Evolutionary conservation across 1,284 basidiomycete species (phyloP).

Genomic region (Apiotrichum brassicae): DNA sequence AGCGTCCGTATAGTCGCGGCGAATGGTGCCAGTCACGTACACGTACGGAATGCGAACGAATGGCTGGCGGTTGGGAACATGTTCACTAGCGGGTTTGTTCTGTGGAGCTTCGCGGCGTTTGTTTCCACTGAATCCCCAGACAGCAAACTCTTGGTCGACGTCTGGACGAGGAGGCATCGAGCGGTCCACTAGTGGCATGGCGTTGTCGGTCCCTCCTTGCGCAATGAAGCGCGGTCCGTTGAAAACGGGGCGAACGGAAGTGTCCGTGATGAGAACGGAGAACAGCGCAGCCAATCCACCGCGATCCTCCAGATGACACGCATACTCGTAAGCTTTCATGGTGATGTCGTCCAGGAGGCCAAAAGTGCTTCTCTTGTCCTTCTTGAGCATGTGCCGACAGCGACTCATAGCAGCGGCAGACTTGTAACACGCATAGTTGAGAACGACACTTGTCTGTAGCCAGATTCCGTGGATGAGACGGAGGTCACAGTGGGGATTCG

Average conservation of each 20-base stretch:
- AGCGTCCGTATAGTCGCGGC: conserved; percentile 8
- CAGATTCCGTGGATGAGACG: conserved; percentile 67
- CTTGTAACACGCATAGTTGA: conserved; percentile 58
- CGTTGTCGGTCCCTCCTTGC: conserved; percentile 19
- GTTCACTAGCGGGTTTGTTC: not conserved
- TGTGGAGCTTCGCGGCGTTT: not conserved
- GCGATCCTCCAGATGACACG: conserved; percentile 45
- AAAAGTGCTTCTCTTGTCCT: conserved; percentile 45
- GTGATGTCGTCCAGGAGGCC: conserved; percentile 59
- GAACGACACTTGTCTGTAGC: conserved; percentile 54
- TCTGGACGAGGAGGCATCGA: conserved; percentile 3
- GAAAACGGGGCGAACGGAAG: conserved; percentile 37
- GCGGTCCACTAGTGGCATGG: conserved; percentile 1
- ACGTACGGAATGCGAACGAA: conserved; percentile 37
- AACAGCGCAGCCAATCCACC: conserved; percentile 40
- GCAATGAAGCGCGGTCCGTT: conserved; percentile 32
- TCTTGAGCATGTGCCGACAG: conserved; percentile 50
- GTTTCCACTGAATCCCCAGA: conserved; percentile 31
- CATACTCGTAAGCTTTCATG: conserved; percentile 54
- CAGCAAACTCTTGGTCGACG: conserved; percentile 20
- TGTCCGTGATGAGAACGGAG: conserved; percentile 27
- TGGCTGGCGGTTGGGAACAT: conserved; percentile 21
- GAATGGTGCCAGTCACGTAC: conserved; percentile 27
- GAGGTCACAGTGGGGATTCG: conserved; percentile 62
- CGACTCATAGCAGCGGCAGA: conserved; percentile 37